Conservation (phyloP, 169 alveolate species). For the Plasmodium gonderi region DNA sequence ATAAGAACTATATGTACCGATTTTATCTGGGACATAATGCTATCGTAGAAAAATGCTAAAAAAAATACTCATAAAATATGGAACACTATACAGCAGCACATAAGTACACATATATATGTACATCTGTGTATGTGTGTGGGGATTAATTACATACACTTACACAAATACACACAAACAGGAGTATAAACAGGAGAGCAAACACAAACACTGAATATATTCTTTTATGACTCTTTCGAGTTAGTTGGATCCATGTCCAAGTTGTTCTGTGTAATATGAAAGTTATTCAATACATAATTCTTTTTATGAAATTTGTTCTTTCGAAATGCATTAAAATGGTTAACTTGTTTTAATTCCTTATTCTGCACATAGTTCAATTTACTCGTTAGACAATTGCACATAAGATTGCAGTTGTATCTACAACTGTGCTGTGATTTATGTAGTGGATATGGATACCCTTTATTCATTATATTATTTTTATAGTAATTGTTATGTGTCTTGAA, state of each 20-base stretch:
- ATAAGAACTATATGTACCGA: not conserved
- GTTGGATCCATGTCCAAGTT: not conserved
- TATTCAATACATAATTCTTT: not conserved
- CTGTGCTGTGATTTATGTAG: not conserved
- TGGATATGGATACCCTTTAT: not conserved
- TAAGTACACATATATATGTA: not conserved
- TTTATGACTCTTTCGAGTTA: not conserved
- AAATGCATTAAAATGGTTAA: not conserved
- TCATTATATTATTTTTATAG: not conserved
- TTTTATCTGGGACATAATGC: not conserved
- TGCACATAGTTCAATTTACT: not conserved
- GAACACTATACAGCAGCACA: not conserved
- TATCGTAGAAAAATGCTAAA: not conserved
- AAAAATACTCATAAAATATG: not conserved
- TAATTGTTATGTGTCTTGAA: not conserved
- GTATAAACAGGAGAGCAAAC: not conserved
- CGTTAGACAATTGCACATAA: not conserved
- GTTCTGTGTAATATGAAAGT: not conserved
- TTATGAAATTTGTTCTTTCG: not conserved
- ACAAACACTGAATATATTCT: not conserved
- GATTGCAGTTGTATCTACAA: not conserved
- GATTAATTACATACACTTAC: not conserved
- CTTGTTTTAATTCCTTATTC: not conserved
- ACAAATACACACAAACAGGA: not conserved
- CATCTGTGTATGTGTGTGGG: not conserved